These are phyloP conservation scores for Gaultheria prostrata DNA, from an alignment of 148 eudicot species.

Conservation along the genomic window DNA sequence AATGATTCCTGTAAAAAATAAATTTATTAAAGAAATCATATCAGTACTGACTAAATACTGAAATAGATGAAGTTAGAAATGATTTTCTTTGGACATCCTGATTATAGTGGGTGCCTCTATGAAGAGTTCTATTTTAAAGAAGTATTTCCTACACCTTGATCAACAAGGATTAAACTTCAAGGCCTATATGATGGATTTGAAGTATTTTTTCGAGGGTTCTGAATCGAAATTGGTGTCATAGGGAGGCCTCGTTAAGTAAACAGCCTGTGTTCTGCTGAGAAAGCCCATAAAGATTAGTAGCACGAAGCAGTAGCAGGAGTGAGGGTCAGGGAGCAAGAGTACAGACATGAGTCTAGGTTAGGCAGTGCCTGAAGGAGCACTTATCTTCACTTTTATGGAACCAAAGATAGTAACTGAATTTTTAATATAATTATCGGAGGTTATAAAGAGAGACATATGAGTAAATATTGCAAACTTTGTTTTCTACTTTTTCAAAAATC, in stretches of 20 bases:
- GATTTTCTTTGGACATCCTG: not conserved
- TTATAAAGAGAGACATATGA: not conserved
- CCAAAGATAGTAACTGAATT: not conserved
- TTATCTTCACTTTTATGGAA: not conserved
- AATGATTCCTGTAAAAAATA: slow-evolving; percentile 55
- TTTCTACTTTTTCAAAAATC: not conserved
- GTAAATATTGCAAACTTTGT: not conserved
- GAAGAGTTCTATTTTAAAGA: not conserved
- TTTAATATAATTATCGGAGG: not conserved
- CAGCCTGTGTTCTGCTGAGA: not conserved
- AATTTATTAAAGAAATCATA: not conserved
- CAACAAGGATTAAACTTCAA: slow-evolving; percentile 1
- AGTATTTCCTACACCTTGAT: not conserved
- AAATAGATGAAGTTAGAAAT: not conserved
- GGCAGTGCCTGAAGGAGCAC: not conserved
- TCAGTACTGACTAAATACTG: not conserved
- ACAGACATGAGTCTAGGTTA: not conserved
- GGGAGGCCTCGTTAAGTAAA: not conserved
- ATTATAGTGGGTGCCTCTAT: not conserved
- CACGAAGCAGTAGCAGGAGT: not conserved
- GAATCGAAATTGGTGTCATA: not conserved
- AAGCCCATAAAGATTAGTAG: slow-evolving; percentile 6
- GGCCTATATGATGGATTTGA: not conserved
- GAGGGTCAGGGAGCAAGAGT: not conserved
- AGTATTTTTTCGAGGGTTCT: not conserved